Conservation (phyloP, 768 basidiomycete genomes). For the Clitopilus passeckerianus region DNA sequence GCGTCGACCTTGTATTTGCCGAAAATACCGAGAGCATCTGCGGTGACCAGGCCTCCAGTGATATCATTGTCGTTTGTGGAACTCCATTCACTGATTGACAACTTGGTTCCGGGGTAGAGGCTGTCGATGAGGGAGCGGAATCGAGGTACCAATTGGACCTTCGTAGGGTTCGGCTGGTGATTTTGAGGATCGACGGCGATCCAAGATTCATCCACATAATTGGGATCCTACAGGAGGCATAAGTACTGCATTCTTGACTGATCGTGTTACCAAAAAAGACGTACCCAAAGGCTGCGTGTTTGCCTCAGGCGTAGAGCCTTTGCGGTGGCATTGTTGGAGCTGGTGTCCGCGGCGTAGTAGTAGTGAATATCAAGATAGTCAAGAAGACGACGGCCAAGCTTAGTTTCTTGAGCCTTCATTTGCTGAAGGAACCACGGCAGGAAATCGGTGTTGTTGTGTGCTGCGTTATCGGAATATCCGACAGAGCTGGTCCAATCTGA, state of each 20-base stretch:
- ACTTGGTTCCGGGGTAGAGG: constrained; percentile 48
- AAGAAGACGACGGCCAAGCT: constrained; percentile 34
- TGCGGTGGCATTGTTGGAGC: constrained; percentile 43
- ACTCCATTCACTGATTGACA: constrained; percentile 48
- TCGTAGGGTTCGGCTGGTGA: constrained; percentile 39
- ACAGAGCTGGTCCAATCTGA: constrained; percentile 49
- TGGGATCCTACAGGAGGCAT: constrained; percentile 26
- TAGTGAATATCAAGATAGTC: constrained; percentile 56
- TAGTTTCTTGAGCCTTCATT: constrained; percentile 34
- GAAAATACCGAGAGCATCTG: constrained; percentile 46
- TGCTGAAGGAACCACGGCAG: constrained; percentile 50
- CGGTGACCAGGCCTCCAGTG: constrained; percentile 48
- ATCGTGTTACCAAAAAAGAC: background rate
- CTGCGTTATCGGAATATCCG: constrained; percentile 42
- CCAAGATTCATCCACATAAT: constrained; percentile 54
- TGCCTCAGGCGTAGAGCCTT: constrained; percentile 45
- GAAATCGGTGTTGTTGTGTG: constrained; percentile 49
- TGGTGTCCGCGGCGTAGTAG: constrained; percentile 48
- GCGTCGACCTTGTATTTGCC: constrained; percentile 43
- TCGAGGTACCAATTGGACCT: constrained; percentile 43
- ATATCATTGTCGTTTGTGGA: constrained; percentile 44
- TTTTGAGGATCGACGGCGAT: constrained; percentile 35
- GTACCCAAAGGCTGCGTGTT: constrained; percentile 46
- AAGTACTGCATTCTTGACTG: background rate
- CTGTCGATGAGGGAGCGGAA: constrained; percentile 41